Evolutionary conservation across 2,329 filamentous ascomycete species (phyloP).

Genomic region (Neonectria sp.): DNA sequence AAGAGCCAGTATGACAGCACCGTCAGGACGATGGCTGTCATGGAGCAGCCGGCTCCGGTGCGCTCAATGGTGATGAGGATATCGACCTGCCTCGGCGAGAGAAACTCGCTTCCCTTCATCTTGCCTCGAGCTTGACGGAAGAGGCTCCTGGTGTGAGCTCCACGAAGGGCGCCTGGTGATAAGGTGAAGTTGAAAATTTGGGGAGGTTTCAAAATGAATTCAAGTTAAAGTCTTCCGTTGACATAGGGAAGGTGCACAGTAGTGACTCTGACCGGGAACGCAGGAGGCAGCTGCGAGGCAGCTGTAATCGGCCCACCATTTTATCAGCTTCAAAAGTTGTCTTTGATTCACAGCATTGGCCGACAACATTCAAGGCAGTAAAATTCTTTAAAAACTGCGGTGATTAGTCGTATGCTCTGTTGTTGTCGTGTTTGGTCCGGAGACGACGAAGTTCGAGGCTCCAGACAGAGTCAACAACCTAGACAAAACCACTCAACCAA

Average conservation of each 20-base stretch:
- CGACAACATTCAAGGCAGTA: fast-evolving
- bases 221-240: not conserved
- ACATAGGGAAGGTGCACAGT: not conserved
- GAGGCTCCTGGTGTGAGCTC: not conserved
- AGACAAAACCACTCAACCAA: not conserved
- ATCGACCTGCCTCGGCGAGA: slow-evolving; percentile 57
- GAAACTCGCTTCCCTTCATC: slow-evolving; percentile 40
- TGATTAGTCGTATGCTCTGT: not conserved
- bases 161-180: not conserved
- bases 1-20: slow-evolving; percentile 65
- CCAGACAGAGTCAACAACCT: not conserved
- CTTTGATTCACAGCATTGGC: not conserved
- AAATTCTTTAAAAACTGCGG: not conserved
- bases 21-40: slow-evolving; percentile 65
- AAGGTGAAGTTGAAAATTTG: not conserved
- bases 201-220: not conserved
- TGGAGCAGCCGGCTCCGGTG: slow-evolving; percentile 67
- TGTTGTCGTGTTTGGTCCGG: not conserved
- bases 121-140: slow-evolving; percentile 14
- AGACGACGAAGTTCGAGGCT: not conserved
- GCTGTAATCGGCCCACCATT: not conserved
- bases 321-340: not conserved
- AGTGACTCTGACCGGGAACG: not conserved
- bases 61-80: slow-evolving; percentile 67
- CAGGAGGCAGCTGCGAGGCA: not conserved